A percentile compares a stretch with the other conserved stretches of the same genome.
phyloP scores from a whole-genome alignment of 2,329 filamentous ascomycete species.

The Dothidotthia symphoricarpi region DNA sequence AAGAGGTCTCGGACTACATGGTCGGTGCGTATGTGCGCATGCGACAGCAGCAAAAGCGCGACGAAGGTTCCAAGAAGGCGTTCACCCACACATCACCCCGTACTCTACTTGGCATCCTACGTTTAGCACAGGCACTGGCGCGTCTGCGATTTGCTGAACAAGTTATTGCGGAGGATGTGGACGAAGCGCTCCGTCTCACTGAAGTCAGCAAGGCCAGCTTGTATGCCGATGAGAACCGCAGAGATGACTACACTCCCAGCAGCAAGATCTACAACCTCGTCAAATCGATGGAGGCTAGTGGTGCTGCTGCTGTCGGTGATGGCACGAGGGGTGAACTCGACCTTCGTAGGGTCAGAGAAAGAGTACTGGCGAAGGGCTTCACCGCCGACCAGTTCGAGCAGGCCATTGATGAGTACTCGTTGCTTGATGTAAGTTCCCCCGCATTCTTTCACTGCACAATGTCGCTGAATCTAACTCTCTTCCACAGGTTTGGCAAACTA shows the following conservation, averaged over 20 bases:
- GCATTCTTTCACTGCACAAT: neutral
- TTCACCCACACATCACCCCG: conserved; percentile 93
- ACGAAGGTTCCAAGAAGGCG: conserved; percentile 86
- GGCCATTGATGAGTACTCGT: conserved; percentile 85
- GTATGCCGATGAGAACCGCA: conserved; percentile 62
- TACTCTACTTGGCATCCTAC: conserved; percentile 88
- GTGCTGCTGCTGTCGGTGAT: conserved; percentile 74
- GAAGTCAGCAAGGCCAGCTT: conserved; percentile 93
- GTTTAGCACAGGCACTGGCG: conserved; percentile 89
- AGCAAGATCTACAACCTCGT: conserved; percentile 95
- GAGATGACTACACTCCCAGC: conserved; percentile 72
- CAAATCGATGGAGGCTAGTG: conserved; percentile 79
- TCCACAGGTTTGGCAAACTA: conserved; percentile 55
- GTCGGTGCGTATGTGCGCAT: conserved; percentile 94
- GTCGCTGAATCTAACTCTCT: conserved; percentile 29
- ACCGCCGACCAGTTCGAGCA: conserved; percentile 88
- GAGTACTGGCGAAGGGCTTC: conserved; percentile 94
- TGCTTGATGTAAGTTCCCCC: conserved; percentile 71
- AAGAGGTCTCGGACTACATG: conserved; percentile 89
- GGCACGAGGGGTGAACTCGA: conserved; percentile 73
- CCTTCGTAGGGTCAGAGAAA: conserved; percentile 82
- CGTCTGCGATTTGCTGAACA: conserved; percentile 83
- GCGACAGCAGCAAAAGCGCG: conserved; percentile 85
- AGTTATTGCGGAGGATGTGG: conserved; percentile 89
- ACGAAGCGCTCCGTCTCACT: conserved; percentile 86